phyloP scores from a whole-genome alignment of 352 stramenopile genomes.

The Phytophthora nicotianae region DNA sequence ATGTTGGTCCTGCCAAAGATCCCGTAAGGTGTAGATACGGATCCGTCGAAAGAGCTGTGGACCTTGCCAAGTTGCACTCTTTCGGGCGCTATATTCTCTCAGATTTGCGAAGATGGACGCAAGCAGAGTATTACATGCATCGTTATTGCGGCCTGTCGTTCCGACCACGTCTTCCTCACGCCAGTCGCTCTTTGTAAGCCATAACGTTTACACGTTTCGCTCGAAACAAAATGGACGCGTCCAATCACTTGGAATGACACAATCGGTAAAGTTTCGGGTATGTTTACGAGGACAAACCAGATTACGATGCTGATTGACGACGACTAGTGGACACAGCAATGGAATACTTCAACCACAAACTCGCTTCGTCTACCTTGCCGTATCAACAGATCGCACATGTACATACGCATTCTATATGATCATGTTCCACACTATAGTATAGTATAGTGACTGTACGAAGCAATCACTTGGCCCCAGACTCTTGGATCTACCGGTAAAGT shows the following conservation, averaged over 20 bases:
- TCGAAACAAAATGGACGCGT: constrained; percentile 1
- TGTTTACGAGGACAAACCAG: background rate
- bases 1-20: background rate
- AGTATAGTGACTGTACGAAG: background rate
- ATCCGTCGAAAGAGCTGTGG: background rate
- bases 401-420: no score
- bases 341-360: constrained; percentile 30
- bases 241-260: background rate
- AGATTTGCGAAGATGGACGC: constrained; percentile 1
- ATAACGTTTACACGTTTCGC: background rate
- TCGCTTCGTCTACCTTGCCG: background rate
- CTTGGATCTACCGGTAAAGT: no score
- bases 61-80: background rate
- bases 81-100: background rate
- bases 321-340: constrained; percentile 19
- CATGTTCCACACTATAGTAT: no score
- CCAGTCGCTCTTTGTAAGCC: constrained; percentile 1
- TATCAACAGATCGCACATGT: background rate
- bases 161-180: background rate
- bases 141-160: constrained; percentile 5
- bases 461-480: background rate
- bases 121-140: constrained; percentile 9
- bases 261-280: background rate
- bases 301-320: constrained; percentile 6
- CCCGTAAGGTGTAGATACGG: constrained; percentile 9